Base-by-base conservation (phyloP, 2,329 filamentous ascomycete species). In the Ilyonectria sp. region DNA sequence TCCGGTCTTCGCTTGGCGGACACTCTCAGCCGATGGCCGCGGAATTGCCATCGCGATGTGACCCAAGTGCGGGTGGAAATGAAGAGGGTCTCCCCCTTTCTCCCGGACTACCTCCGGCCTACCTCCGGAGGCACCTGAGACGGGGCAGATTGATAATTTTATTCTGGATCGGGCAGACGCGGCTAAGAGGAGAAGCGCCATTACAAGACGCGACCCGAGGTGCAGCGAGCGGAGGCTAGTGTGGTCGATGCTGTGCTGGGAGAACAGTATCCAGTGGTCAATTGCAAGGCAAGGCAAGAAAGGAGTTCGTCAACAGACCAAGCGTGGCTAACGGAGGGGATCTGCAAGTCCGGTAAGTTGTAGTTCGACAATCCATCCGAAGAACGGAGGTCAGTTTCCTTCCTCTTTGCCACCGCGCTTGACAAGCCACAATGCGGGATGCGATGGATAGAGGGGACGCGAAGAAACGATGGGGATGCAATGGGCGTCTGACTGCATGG, bases 111-210 rank as follows among this genome's bases (percentile, higher is more conserved):
- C 58, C 44, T 66, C 63, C 63, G 63, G 58, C 29, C 47, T 66
- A 60, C 63, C 58, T 58, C 58, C 63, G 52, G 58, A 31, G 21
- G 11, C 17, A 67, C 65, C 69, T 75, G 69, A 72, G 72, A 75
- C 71, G 70, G 68, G 61, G 63, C 57, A 73, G 71, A 75, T 74
- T 74, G 70, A 64, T 61, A 54, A 68, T 72, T 75, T 69, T 58
- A 62, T 65, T 53, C 67, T 71, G 69, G 71, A 65, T 73, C 63
- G 64, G 60, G 55, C 60, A 74, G 70, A 72, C 71, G 72, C 72
- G 56, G 71, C 73, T 75, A 75, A 58, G 23, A 31, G 69, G 56
- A 71, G 65, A 75, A 68, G 65, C 67, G 70, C 67, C 66, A 63
- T 74, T 61, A 69, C 62, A 67, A 66, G 50, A 64, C 65, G 69